These are phyloP conservation scores for Hypoxylon sp. DNA, from an alignment of 2,329 filamentous ascomycete species.

Conservation along the genomic window DNA sequence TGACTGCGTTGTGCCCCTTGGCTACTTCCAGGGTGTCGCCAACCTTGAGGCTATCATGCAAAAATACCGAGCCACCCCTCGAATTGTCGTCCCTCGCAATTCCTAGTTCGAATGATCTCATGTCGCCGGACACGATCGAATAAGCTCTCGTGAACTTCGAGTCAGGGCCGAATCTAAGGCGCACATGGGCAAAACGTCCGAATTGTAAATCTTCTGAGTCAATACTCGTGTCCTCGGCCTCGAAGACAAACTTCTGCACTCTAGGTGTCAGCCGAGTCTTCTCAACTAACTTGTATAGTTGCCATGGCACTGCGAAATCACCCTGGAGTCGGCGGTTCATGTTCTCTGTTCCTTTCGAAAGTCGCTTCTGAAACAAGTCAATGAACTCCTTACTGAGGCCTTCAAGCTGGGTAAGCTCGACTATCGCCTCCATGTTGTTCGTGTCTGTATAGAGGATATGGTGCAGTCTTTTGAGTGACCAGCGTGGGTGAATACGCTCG, in stretches of 20 bases:
- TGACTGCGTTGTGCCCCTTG: constrained; percentile 44
- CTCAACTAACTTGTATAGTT: constrained; percentile 61
- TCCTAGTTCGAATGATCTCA: constrained; percentile 67
- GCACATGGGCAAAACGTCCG: constrained; percentile 65
- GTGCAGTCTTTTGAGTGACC: constrained; percentile 72
- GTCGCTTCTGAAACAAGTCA: constrained; percentile 61
- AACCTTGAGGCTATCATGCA: constrained; percentile 66
- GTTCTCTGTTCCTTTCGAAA: constrained; percentile 60
- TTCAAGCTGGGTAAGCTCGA: constrained; percentile 63
- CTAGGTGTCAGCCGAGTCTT: constrained; percentile 64
- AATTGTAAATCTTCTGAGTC: constrained; percentile 54
- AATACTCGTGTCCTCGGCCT: constrained; percentile 56
- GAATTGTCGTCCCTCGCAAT: constrained; percentile 68
- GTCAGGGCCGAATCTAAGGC: constrained; percentile 68
- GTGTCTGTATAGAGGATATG: constrained; percentile 69
- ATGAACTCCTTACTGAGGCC: constrained; percentile 62
- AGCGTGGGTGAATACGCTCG: constrained; percentile 66
- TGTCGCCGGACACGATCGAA: constrained; percentile 68
- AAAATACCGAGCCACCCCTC: constrained; percentile 70
- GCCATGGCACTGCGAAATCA: constrained; percentile 56
- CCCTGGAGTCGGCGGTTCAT: constrained; percentile 47
- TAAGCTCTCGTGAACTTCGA: constrained; percentile 66
- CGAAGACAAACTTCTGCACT: constrained; percentile 65
- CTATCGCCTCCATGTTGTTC: constrained; percentile 63
- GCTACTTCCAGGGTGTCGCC: constrained; percentile 64